Evolutionary conservation across 1,139 yeast species (phyloP), one percentile per base, ranked within the genome.

Genomic region (Zygosaccharomyces pseudobailii): DNA sequence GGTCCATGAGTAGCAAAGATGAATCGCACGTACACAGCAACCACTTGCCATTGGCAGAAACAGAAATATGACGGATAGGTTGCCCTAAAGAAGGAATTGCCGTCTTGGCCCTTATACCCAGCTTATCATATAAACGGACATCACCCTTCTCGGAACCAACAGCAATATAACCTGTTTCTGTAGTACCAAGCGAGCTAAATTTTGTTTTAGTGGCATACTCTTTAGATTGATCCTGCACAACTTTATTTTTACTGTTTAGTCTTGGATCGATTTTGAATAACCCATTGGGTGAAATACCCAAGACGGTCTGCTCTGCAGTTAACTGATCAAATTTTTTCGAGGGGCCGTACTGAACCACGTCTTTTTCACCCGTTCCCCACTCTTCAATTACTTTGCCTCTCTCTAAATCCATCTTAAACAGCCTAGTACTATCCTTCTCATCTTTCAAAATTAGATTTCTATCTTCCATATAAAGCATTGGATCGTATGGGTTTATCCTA

Each of bases 71-170:
- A 42, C 74, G 68, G 42, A 85, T 78, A 2, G 80, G 71, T 55
- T 87, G 94, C 17, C 96, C 96, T 46, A 88, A 70, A 0, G 95
- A 87, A 1, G 96, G 96, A 34, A 88, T 69, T 20, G 78, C 74
- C 0, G 92, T 82, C 68, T 84, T 87, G 1, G 96, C 96, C 56
- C 76, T 78, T 48, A 75, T 72, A 13, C 95, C 95, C 10, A 87
- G 61, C 51, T 76, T 71, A 65, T 87, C 87, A 63, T 76, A 87
- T 38, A 88, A 72, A 51, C 88, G 73, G 40, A 89, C 79, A 51
- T 82, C 90, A 58, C 97, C 97, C 50, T 75, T 80, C 22, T 69
- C 70, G 17, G 90, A 80, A 1, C 90, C 92, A 27, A 85, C 84
- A 0, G 94, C 96, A 49, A 87, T 69, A 57, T 75, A 74, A 1